Conservation (phyloP, 73 alveolate species). For the Stentor coeruleus region DNA sequence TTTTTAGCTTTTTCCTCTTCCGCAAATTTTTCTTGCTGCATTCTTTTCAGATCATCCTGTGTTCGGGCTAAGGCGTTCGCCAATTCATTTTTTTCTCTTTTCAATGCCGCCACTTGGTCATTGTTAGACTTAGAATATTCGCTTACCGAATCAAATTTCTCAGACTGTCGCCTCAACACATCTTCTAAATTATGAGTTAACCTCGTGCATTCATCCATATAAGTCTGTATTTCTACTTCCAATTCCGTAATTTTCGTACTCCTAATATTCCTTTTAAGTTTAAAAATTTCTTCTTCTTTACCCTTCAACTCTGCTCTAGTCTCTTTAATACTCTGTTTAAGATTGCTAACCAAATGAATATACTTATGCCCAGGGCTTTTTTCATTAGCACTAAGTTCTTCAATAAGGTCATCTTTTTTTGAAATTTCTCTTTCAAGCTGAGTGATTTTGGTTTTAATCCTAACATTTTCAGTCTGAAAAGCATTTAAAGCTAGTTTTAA, state of each 20-base stretch:
- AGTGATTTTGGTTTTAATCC: constrained; percentile 28
- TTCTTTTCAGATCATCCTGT: neutral
- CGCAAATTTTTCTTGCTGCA: neutral
- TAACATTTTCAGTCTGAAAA: constrained; percentile 29
- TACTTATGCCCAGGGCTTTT: neutral
- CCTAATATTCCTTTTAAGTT: constrained; percentile 48
- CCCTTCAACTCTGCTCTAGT: constrained; percentile 13
- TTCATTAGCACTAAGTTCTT: neutral
- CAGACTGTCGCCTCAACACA: neutral
- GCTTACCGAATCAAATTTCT: neutral
- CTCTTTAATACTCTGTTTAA: constrained; percentile 32
- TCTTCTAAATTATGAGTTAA: constrained; percentile 46
- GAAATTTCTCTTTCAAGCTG: constrained; percentile 2
- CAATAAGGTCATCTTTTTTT: constrained; percentile 27
- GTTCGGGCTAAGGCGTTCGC: neutral
- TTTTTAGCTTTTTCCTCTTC: neutral
- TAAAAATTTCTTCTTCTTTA: constrained; percentile 40
- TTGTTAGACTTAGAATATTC: neutral
- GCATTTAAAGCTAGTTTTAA: constrained; percentile 26
- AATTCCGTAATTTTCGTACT: constrained; percentile 40
- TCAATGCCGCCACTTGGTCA: neutral
- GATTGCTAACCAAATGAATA: neutral
- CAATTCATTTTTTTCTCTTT: neutral
- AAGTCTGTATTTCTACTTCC: constrained; percentile 52
- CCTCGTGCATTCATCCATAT: constrained; percentile 62